Evolutionary conservation across 2,329 filamentous ascomycete genomes (phyloP).

Genomic region (Botryotinia convoluta): DNA sequence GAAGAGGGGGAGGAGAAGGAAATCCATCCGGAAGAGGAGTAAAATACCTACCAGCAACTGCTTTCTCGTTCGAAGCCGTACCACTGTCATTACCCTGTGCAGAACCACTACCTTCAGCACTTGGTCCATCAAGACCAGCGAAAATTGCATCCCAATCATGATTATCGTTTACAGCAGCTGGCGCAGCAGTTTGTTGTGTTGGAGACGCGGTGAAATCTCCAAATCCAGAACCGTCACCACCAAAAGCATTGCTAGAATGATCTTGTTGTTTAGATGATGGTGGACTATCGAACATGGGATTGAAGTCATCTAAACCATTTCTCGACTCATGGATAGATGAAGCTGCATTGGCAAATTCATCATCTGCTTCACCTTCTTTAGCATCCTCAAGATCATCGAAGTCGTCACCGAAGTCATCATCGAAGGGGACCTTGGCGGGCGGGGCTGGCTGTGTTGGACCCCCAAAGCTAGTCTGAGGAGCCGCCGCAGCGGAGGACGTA

Average conservation of each 20-base stretch:
- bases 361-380: slow-evolving; percentile 74
- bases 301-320: slow-evolving; percentile 73
- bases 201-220: slow-evolving; percentile 52
- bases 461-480: slow-evolving; percentile 31
- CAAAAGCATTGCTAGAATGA: slow-evolving; percentile 34
- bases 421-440: slow-evolving; percentile 56
- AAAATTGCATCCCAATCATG: slow-evolving; percentile 98
- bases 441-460: slow-evolving; percentile 37
- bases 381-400: slow-evolving; percentile 83
- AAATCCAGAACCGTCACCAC: slow-evolving; percentile 33
- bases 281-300: slow-evolving; percentile 73
- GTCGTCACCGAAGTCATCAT: slow-evolving; percentile 71
- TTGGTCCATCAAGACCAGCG: slow-evolving; percentile 66
- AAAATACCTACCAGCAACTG: slow-evolving; percentile 8
- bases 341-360: slow-evolving; percentile 70
- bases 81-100: slow-evolving; percentile 27
- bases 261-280: slow-evolving; percentile 36
- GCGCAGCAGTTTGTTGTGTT: slow-evolving; percentile 42
- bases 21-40: background rate
- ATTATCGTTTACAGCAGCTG: slow-evolving; percentile 46
- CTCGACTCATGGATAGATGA: slow-evolving; percentile 50
- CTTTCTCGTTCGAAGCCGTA: slow-evolving; percentile 29
- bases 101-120: slow-evolving; percentile 25
- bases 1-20: background rate
- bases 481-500: slow-evolving; percentile 31